phyloP scores from a whole-genome alignment of 345 rosid genomes.

The Murraya koenigii region DNA sequence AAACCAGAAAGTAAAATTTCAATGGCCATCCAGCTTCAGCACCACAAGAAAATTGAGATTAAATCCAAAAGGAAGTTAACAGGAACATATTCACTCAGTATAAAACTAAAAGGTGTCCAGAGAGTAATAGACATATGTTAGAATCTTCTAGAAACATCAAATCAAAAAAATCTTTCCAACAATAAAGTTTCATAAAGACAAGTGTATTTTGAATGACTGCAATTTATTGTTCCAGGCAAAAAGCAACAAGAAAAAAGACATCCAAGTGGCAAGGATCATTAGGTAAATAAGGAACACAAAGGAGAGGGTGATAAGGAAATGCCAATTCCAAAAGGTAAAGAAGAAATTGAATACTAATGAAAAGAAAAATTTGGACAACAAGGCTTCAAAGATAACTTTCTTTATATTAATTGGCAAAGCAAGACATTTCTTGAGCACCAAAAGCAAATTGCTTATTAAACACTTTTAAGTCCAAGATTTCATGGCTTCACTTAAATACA shows the following conservation, averaged over 20 bases:
- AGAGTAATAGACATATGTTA: not conserved
- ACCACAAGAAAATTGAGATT: not conserved
- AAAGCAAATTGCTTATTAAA: conserved; percentile 1
- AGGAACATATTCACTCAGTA: too few relatives aligned
- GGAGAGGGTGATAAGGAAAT: not conserved
- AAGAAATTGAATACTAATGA: not conserved
- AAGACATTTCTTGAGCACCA: conserved; percentile 10
- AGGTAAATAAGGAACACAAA: not conserved
- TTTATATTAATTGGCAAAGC: conserved; percentile 7
- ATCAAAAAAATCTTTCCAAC: not conserved
- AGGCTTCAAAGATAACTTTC: conserved; percentile 6
- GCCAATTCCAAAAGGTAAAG: not conserved
- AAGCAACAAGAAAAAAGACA: not conserved
- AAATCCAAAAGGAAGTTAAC: not conserved
- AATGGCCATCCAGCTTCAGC: too few relatives aligned
- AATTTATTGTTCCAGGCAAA: not conserved
- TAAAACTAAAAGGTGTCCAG: not conserved
- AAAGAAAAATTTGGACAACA: conserved; percentile 1
- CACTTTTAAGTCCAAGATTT: not conserved
- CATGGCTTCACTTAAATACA: conserved; percentile 10
- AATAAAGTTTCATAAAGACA: not conserved
- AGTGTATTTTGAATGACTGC: not conserved
- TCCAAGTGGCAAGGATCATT: not conserved
- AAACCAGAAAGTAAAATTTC: not conserved
- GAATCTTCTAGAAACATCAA: not conserved